Evolutionary conservation across 2,329 filamentous ascomycete species (phyloP), one percentile per base, ranked within the genome.

Genomic region (Nigrospora sphaerica): DNA sequence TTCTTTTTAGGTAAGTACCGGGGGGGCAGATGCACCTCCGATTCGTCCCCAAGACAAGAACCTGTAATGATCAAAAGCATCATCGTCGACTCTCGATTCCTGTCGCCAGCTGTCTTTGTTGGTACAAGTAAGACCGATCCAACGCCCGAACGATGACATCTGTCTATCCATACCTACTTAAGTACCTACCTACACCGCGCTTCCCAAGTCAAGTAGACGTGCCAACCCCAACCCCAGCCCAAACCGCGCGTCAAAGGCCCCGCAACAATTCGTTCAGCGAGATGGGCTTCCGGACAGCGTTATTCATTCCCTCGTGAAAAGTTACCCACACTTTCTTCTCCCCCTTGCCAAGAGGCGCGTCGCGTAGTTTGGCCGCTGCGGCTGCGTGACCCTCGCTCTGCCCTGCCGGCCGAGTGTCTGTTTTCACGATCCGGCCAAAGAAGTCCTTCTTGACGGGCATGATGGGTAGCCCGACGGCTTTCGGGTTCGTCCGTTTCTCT

Each of bases 241-340:
- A 28, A 6, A 6, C 18, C 39, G 44, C 18, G 17, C 34, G 34
- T 48, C 36, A 81, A 49, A 84, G 55, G 3, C 75, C 79, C 46
- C 70, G 70, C 65, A 90, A 71, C 53, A 91, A 67, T 60, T 90
- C 86, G 50, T 76, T 74, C 63, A 90, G 64, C 17, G 81, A 82
- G 52, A 90, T 77, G 1, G 85, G 83, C 61, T 89, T 90, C 59
- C 83, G 74, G 34, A 90, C 86, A 16, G 86, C 86, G 71, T 90
- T 89, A 19, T 82, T 86, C 58, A 83, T 86, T 0, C 86, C 86
- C 64, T 90, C 86, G 57, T 89, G 80, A 61, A 81, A 90, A 42
- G 76, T 86, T 32, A 88, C 78, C 85, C 86, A 90, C 9, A 85
- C 78, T 54, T 81, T 80, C 12, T 70, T 72, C 40, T 77, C 76